Base-by-base conservation (phyloP, 306 rosid genomes). In the Cicer bijugum region DNA sequence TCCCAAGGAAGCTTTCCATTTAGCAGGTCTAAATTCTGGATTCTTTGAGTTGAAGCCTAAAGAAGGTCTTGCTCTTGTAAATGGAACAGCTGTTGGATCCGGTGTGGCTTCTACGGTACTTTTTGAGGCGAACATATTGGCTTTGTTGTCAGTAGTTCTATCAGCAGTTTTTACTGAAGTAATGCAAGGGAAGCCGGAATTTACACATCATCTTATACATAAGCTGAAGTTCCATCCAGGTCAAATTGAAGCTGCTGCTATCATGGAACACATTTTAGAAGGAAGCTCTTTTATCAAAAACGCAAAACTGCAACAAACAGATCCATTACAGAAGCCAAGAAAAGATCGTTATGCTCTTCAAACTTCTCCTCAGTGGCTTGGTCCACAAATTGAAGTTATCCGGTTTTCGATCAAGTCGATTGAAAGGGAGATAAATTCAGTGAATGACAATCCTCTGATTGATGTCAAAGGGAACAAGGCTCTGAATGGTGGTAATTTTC, bases 281-380 rank as follows among this genome's bases (percentile, higher is more conserved):
- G 87, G 85, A 63, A 84, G 85, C 67, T 80, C 78, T n/a, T 80
- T 62, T 50, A 66, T 84, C 45, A 81, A 63, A 61, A 23, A 82
- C 0, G 66, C 69, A 7, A 45, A 61, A 69, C 37, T 60, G 64
- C 82, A 61, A 43, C 64, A 60, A 40, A 12, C 76, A 44, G 86
- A 79, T 78, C 87, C 82, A 9, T 48, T 74, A 74, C 84, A 76
- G 62, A 84, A 84, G 78, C 85, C 83, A n/a, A 77, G n/a, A 51
- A 56, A 81, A 42, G 85, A 84, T 40, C 87, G 87, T 9, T 81
- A 84, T 9, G 87, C 87, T 63, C 87, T 84, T 28, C 28, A 40
- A 69, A 84, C 87, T 62, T 84, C 87, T 45, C 87, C 87, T 74
- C 87, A 84, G 16, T 84, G 87, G 87, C 81, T 84, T 42, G 87